A percentile compares a stretch with the other conserved stretches of the same genome.
These are phyloP conservation scores for Nicotiana tabacum DNA, from an alignment of 257 asterid species.

Conservation along the genomic window DNA sequence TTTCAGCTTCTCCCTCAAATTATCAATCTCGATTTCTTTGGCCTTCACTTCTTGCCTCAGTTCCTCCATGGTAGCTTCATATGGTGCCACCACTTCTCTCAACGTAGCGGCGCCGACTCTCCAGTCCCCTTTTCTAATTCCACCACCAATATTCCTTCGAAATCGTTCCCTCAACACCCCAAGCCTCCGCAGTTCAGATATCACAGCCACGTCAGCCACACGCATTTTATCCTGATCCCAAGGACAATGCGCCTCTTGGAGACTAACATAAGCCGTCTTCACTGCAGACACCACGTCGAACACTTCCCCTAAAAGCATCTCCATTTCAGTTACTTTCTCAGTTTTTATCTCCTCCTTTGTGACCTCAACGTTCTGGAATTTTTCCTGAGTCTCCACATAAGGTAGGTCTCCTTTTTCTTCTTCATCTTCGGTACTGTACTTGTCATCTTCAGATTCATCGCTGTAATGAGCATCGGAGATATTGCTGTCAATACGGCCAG, in stretches of 20 bases:
- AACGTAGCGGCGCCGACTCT: constrained; percentile 66
- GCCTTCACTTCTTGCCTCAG: constrained; percentile 73
- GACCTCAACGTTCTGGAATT: neutral
- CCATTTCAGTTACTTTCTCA: constrained; percentile 52
- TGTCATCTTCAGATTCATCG: constrained; percentile 26
- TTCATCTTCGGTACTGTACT: constrained; percentile 1
- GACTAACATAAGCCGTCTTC: constrained; percentile 82
- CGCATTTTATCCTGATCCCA: constrained; percentile 92
- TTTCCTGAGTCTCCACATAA: neutral
- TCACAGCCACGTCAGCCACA: constrained; percentile 79
- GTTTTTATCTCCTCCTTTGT: neutral
- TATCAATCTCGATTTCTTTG: constrained; percentile 58
- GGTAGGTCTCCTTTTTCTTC: constrained; percentile 20
- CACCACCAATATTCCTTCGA: constrained; percentile 49
- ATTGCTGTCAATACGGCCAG: constrained; percentile 16
- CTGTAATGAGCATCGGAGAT: constrained; percentile 4
- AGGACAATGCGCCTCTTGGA: constrained; percentile 87
- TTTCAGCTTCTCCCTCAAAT: constrained; percentile 66
- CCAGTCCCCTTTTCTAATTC: constrained; percentile 37
- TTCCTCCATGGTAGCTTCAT: constrained; percentile 82
- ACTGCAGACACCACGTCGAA: constrained; percentile 75
- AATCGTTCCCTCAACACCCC: constrained; percentile 79
- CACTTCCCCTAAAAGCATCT: constrained; percentile 69
- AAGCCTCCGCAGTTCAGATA: constrained; percentile 72
- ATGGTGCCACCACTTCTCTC: constrained; percentile 96